A percentile compares a stretch with the other conserved stretches of the same genome.
Evolutionary conservation across 2,329 filamentous ascomycete species (phyloP).

Genomic region (Venturia oleaginea): DNA sequence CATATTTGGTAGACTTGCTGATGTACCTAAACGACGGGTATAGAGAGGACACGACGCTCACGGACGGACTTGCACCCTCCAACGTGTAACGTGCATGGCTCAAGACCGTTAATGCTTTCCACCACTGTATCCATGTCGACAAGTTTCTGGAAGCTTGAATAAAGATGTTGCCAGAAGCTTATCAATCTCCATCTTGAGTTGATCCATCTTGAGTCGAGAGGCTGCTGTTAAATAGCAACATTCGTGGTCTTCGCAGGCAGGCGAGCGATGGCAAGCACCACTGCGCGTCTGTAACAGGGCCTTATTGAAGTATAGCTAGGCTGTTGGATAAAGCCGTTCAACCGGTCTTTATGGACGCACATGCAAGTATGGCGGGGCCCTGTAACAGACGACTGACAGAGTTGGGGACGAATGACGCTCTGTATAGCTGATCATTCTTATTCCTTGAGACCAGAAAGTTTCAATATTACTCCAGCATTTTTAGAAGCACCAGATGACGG

Average conservation of each 20-base stretch:
- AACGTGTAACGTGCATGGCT: not conserved
- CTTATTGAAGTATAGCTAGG: not conserved
- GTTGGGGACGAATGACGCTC: not conserved
- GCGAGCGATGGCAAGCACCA: not conserved
- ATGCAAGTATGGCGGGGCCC: not conserved
- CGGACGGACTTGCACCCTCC: not conserved
- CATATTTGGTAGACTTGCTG: conserved; percentile 2
- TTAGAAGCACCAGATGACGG: not conserved
- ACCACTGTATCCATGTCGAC: not conserved
- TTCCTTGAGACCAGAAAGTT: not conserved
- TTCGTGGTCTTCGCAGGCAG: not conserved
- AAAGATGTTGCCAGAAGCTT: not conserved
- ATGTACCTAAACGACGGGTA: not conserved
- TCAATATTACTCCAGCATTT: not conserved
- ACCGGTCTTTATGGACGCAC: not conserved
- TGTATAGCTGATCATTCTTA: not conserved
- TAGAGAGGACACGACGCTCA: not conserved
- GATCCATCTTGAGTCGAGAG: not conserved
- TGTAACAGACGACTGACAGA: not conserved
- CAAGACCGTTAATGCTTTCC: not conserved
- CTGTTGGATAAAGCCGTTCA: not conserved
- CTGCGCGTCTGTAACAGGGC: not conserved
- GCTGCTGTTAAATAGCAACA: not conserved
- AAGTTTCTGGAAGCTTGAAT: not conserved
- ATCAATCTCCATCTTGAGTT: not conserved